These are phyloP conservation scores for Apiospora sp. DNA, from an alignment of 2,329 filamentous ascomycete genomes.

Conservation along the genomic window DNA sequence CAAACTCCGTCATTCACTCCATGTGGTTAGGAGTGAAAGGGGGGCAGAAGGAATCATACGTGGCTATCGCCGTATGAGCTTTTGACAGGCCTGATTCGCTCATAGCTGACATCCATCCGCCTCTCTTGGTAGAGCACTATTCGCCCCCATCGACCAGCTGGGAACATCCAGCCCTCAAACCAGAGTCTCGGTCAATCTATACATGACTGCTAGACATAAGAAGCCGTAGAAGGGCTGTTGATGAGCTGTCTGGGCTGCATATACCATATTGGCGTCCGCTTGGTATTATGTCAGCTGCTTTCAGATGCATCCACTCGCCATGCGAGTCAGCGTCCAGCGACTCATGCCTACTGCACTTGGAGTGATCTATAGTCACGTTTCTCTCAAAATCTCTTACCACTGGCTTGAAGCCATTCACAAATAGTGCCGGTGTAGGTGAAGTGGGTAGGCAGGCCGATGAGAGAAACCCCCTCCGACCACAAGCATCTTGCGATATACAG, in stretches of 20 bases:
- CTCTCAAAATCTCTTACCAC: not conserved
- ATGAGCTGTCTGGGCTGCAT: not conserved
- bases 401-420: not conserved
- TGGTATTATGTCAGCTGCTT: not conserved
- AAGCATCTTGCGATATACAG: not conserved
- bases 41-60: not conserved
- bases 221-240: not conserved
- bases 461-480: not conserved
- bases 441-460: not conserved
- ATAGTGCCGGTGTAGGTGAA: not conserved
- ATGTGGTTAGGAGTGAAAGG: not conserved
- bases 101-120: not conserved
- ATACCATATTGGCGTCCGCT: not conserved
- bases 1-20: no score
- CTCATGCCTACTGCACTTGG: not conserved
- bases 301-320: not conserved
- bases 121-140: not conserved
- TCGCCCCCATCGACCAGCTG: not conserved
- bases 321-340: not conserved
- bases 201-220: not conserved
- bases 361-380: not conserved
- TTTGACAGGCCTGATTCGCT: not conserved
- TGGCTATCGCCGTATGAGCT: not conserved
- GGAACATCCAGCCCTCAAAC: not conserved
- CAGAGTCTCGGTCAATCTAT: not conserved